These are phyloP conservation scores for Dryas alaskensis DNA, from an alignment of 306 rosid genomes.

Conservation along the genomic window DNA sequence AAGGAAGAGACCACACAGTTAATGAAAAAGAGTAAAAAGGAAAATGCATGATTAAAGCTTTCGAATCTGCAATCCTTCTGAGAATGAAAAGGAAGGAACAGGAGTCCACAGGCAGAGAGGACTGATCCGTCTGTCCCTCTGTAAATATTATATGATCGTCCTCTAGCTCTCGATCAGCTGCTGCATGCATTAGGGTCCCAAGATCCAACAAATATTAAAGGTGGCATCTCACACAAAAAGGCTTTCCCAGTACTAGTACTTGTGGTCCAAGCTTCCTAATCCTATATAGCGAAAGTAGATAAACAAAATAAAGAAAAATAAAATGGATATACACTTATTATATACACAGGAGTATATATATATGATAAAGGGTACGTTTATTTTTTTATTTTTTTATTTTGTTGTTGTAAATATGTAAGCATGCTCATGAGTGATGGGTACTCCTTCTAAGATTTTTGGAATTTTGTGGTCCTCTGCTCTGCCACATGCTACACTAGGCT, in stretches of 20 bases:
- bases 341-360: too few species aligned
- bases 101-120: slow-evolving; percentile 1
- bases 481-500: not conserved
- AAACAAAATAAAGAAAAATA: too few species aligned
- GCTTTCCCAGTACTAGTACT: too few species aligned
- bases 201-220: slow-evolving; percentile 39
- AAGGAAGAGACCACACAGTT: not conserved
- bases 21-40: slow-evolving; percentile 22
- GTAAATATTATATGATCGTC: slow-evolving; percentile 6
- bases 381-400: not conserved
- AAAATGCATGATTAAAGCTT: slow-evolving; percentile 4
- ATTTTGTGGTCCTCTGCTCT: slow-evolving; percentile 11
- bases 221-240: not conserved
- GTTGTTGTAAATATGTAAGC: not conserved
- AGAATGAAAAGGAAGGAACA: slow-evolving; percentile 50
- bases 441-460: not conserved
- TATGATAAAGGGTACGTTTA: not conserved
- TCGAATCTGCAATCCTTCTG: slow-evolving; percentile 46
- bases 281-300: too few species aligned
- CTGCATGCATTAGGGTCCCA: slow-evolving; percentile 25
- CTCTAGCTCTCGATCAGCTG: slow-evolving; percentile 15
- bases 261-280: too few species aligned
- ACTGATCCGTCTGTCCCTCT: slow-evolving; percentile 18
- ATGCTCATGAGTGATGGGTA: slow-evolving; percentile 1
- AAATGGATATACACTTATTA: too few species aligned